Evolutionary conservation across 345 rosid genomes (phyloP).

Genomic region (Capsella bursapastoris): DNA sequence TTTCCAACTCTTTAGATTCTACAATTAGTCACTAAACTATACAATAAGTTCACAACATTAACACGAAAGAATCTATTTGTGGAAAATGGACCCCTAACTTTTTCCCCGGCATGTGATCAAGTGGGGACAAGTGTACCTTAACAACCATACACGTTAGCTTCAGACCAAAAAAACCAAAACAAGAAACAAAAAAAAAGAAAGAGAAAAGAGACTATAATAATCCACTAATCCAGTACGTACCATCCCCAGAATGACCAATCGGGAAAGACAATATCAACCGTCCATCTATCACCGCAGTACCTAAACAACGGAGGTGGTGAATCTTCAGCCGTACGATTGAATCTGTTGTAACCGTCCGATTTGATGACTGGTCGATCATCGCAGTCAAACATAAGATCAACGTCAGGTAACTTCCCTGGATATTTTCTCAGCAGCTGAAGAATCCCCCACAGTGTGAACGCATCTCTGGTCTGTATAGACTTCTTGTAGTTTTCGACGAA

Average conservation of each 20-base stretch:
- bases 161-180: neutral
- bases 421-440: slow-evolving; percentile 66
- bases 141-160: slow-evolving; percentile 40
- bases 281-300: slow-evolving; percentile 49
- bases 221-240: slow-evolving; percentile 36
- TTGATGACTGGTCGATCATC: slow-evolving; percentile 56
- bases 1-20: slow-evolving; percentile 1
- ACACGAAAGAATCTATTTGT: slow-evolving; percentile 2
- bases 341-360: slow-evolving; percentile 31
- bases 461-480: slow-evolving; percentile 58
- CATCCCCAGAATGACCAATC: slow-evolving; percentile 69
- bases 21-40: neutral
- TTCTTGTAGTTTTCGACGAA: slow-evolving; percentile 59
- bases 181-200: too few relatives aligned
- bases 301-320: slow-evolving; percentile 57
- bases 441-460: slow-evolving; percentile 68
- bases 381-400: slow-evolving; percentile 79
- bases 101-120: slow-evolving; percentile 37
- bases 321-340: slow-evolving; percentile 22
- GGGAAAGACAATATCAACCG: slow-evolving; percentile 52
- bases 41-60: neutral
- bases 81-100: neutral
- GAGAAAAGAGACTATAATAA: neutral
- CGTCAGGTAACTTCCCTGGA: slow-evolving; percentile 67
- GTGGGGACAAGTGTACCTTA: slow-evolving; percentile 42